These are phyloP conservation scores for Geosmithia flava DNA, from an alignment of 2,329 filamentous ascomycete genomes.

Conservation along the genomic window DNA sequence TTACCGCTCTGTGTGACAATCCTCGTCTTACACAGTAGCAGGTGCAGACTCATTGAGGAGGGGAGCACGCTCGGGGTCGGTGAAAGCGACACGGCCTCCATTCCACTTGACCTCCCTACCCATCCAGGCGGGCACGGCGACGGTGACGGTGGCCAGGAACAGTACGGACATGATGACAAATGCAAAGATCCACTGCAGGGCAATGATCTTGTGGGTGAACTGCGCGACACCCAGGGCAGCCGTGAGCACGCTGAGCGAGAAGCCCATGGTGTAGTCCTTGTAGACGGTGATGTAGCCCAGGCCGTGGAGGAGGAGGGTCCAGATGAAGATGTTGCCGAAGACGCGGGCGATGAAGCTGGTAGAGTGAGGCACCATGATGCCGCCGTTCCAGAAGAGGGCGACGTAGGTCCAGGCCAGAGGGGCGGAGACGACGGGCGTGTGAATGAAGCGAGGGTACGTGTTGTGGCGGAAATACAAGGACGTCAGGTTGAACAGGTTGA, in stretches of 20 bases:
- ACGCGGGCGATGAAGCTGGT: constrained; percentile 58
- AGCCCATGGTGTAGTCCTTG: constrained; percentile 71
- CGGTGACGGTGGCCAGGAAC: constrained; percentile 14
- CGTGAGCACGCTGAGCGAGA: constrained; percentile 60
- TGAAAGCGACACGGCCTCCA: constrained; percentile 21
- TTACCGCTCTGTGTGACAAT: too few species aligned
- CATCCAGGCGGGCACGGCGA: constrained; percentile 43
- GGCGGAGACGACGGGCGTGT: constrained; percentile 61
- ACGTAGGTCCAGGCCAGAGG: constrained; percentile 78
- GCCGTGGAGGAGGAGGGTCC: constrained; percentile 69
- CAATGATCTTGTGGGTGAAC: constrained; percentile 58
- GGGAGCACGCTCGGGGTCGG: constrained; percentile 48
- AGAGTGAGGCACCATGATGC: constrained; percentile 63
- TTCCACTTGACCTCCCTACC: constrained; percentile 43
- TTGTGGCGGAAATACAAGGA: constrained; percentile 72
- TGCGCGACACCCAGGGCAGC: constrained; percentile 70
- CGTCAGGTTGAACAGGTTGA: constrained; percentile 74
- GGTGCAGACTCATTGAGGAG: constrained; percentile 37
- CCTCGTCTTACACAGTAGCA: neutral
- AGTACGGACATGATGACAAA: constrained; percentile 18
- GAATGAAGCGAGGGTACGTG: constrained; percentile 60
- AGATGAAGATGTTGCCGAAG: constrained; percentile 79
- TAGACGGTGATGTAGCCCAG: constrained; percentile 61
- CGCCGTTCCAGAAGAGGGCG: constrained; percentile 80
- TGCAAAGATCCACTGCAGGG: constrained; percentile 51